Conservation (phyloP, 2,329 filamentous ascomycete genomes). For the Cladobotryum protrusum region DNA sequence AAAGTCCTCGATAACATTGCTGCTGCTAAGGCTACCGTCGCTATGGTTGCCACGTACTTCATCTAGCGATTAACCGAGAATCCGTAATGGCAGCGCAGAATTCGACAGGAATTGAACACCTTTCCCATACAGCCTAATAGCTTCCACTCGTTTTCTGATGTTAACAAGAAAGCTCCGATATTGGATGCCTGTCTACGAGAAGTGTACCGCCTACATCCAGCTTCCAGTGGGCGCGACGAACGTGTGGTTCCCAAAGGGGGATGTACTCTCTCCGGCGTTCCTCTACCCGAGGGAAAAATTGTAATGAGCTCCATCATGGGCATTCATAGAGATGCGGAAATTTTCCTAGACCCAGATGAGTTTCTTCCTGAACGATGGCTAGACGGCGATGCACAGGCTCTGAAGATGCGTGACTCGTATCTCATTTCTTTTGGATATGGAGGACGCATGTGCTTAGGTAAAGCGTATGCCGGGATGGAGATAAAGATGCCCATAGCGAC, state of each 20-base stretch:
- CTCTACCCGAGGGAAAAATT: conserved; percentile 3
- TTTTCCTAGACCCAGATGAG: conserved; percentile 5
- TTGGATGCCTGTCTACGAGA: conserved; percentile 10
- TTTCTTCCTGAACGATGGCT: conserved; percentile 9
- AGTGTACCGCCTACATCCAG: conserved; percentile 11
- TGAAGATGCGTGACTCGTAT: conserved; percentile 3
- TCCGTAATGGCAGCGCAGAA: conserved; percentile 7
- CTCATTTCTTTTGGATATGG: conserved; percentile 12
- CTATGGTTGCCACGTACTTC: conserved; percentile 8
- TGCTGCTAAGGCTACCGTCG: conserved; percentile 8
- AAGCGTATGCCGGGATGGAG: conserved; percentile 9
- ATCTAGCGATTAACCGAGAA: conserved; percentile 8
- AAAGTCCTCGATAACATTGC: conserved; percentile 11
- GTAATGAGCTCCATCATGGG: conserved; percentile 4
- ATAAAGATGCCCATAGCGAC: conserved; percentile 6
- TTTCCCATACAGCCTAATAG: conserved; percentile 5
- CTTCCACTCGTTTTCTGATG: conserved; percentile 2
- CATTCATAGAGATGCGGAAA: conserved; percentile 4
- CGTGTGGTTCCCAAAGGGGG: conserved; percentile 9
- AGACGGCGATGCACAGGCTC: not conserved
- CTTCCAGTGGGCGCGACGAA: conserved; percentile 10
- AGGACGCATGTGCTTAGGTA: conserved; percentile 9
- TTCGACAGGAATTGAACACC: conserved; percentile 6
- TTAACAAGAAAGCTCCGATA: conserved; percentile 2
- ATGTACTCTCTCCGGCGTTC: not conserved